Evolutionary conservation across 345 rosid species (phyloP).

Genomic region (Lagerstroemia speciosa): DNA sequence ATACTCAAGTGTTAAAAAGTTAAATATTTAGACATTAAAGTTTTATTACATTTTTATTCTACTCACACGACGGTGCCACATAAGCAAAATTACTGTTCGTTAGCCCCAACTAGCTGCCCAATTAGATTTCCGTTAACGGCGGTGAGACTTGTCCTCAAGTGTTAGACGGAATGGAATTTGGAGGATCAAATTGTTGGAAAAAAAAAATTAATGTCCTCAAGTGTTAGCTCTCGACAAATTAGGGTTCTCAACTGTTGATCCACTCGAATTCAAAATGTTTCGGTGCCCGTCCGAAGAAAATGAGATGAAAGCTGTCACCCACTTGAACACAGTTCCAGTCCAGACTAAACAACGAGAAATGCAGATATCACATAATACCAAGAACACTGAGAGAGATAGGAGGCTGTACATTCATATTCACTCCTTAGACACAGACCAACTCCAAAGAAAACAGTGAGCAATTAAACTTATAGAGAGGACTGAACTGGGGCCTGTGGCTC

Average conservation of each 20-base stretch:
- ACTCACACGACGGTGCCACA: no score
- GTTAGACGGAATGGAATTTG: no score
- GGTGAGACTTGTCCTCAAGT: no score
- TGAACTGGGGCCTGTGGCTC: constrained; percentile 33
- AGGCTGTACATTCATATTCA: constrained; percentile 12
- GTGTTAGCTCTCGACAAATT: neutral
- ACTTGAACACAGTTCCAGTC: constrained; percentile 9
- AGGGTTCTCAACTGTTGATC: no score
- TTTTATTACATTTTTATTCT: no score
- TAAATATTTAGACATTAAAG: no score
- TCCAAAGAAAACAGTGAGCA: constrained; percentile 27
- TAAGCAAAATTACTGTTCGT: no score
- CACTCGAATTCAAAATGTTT: constrained; percentile 3
- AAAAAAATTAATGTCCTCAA: neutral
- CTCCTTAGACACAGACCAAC: constrained; percentile 25
- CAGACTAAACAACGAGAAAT: neutral
- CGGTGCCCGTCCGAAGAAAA: constrained; percentile 4
- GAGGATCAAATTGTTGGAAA: no score
- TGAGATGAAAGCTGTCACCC: constrained; percentile 9
- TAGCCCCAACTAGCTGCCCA: no score
- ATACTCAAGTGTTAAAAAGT: no score
- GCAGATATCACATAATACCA: neutral
- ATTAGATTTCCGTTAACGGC: no score
- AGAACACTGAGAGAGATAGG: neutral
- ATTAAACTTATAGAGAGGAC: constrained; percentile 12